Evolutionary conservation across 192 early-diverging fungal genomes (phyloP), one percentile per base, ranked within the genome.

Genomic region (Coemansia sp.): DNA sequence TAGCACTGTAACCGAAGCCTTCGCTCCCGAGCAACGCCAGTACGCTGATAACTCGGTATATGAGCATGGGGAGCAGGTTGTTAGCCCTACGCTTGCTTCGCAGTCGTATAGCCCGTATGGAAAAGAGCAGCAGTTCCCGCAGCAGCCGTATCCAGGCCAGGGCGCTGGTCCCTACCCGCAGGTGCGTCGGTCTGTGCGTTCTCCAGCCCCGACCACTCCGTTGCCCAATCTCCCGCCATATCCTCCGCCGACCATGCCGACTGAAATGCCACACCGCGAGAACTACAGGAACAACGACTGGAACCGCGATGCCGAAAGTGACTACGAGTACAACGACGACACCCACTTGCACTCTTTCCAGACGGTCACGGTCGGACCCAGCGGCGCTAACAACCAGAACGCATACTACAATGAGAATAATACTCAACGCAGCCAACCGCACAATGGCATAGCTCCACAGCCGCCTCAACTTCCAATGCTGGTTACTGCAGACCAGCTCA

Each of bases 301-400:
- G 43, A 54, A 33, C 46, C 56, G 38, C n/a, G 68, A 61, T n/a
- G 54, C 59, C 1, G 74, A 78, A 9, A 63, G 66, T 54, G 54
- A 55, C 52, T 49, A 63, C 42, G 72, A 74, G 9, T 54, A 62
- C n/a, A 61, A 66, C 60, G 74, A 71, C 10, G 58, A 60, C 56
- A 61, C 61, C 25, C 70, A 66, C 22, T n/a, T 78, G 32, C 68
- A 65, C 48, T 69, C 70, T 19, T 78, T 78, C 23, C 69, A 78
- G 36, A 69, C 49, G 40, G 66, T 78, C 54, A 78, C 52, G 46
- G 70, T 78, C 22, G 58, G 43, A 29, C 46, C 71, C 0, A 59
- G 62, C 48, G 49, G 19, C 8, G 9, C 64, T 5, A 42, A 22
- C 29, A 35, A 58, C 33, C 22, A 29, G 22, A 52, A 25, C 49